These are phyloP conservation scores for Pyrus communis DNA, from an alignment of 306 rosid genomes.

Conservation along the genomic window DNA sequence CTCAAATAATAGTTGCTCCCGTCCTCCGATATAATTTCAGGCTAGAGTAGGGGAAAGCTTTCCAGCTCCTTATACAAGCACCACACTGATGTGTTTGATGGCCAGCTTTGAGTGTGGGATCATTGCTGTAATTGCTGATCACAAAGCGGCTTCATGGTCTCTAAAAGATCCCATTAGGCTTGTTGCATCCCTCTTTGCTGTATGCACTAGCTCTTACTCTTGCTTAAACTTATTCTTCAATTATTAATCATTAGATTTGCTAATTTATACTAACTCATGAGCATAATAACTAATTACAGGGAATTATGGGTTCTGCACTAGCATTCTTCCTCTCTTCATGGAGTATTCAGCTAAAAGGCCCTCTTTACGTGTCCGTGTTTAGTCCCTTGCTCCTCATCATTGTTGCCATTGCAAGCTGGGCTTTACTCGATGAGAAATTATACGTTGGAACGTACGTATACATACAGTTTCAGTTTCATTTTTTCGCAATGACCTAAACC, in stretches of 20 bases:
- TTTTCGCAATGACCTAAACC: too few relatives aligned
- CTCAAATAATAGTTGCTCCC: not conserved
- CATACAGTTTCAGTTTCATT: not conserved
- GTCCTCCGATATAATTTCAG: constrained; percentile 24
- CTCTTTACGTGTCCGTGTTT: constrained; percentile 69
- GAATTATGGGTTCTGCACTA: constrained; percentile 45
- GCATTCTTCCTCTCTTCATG: constrained; percentile 47
- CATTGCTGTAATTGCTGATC: constrained; percentile 44
- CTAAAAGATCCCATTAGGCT: constrained; percentile 36
- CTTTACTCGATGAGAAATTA: constrained; percentile 50
- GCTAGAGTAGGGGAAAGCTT: constrained; percentile 52
- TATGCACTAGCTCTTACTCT: constrained; percentile 10
- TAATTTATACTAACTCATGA: not conserved
- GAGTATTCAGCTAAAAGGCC: constrained; percentile 67
- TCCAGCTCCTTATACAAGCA: constrained; percentile 79
- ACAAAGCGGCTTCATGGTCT: constrained; percentile 47
- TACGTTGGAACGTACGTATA: constrained; percentile 60
- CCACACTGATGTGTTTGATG: constrained; percentile 44
- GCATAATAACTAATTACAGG: constrained; percentile 26
- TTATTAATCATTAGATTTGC: not conserved
- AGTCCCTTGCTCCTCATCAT: constrained; percentile 54
- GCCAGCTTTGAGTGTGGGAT: constrained; percentile 52
- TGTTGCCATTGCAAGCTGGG: constrained; percentile 61
- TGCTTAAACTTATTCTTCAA: not conserved
- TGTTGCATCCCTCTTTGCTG: constrained; percentile 47